Percentiles rank a stretch among this genome's conserved stretches.
These are phyloP conservation scores for Backusella parvicylindrica DNA, from an alignment of 192 early-diverging fungal species.

Conservation along the genomic window DNA sequence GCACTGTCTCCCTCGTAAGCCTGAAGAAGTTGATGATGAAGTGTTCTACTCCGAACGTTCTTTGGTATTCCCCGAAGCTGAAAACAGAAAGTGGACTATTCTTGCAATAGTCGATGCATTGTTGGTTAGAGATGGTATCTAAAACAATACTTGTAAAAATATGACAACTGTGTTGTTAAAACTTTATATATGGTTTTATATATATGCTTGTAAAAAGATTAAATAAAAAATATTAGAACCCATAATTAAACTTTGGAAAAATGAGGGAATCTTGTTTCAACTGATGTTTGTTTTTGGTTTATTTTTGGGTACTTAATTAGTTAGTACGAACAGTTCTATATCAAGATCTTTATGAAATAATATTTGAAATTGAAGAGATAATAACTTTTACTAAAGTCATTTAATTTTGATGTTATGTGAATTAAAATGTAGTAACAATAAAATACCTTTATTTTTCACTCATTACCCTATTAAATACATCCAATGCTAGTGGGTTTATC, in stretches of 20 bases:
- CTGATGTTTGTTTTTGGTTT: not conserved
- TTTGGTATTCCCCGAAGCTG: constrained; percentile 94
- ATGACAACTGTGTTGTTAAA: constrained; percentile 3
- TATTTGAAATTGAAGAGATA: not conserved
- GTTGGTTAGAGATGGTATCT: constrained; percentile 55
- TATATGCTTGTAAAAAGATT: constrained; percentile 5
- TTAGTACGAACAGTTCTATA: not conserved
- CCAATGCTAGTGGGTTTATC: not conserved
- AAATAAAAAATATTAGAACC: constrained; percentile 1
- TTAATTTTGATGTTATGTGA: not conserved
- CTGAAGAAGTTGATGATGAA: constrained; percentile 96
- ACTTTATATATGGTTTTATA: not conserved
- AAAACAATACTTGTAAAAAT: constrained; percentile 9
- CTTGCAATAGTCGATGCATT: constrained; percentile 76
- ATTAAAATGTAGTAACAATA: not conserved
- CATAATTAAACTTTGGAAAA: not conserved
- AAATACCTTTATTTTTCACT: not conserved
- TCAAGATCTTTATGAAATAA: not conserved
- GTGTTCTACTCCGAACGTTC: constrained; percentile 92
- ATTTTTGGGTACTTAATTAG: not conserved
- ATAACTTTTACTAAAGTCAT: not conserved
- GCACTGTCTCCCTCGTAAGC: constrained; percentile 97
- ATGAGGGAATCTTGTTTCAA: not conserved
- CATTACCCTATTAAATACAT: not conserved
- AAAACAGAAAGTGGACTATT: constrained; percentile 99